Evolutionary conservation across 1,284 basidiomycete genomes (phyloP).

Genomic region (Lignosus rhinocerotis): DNA sequence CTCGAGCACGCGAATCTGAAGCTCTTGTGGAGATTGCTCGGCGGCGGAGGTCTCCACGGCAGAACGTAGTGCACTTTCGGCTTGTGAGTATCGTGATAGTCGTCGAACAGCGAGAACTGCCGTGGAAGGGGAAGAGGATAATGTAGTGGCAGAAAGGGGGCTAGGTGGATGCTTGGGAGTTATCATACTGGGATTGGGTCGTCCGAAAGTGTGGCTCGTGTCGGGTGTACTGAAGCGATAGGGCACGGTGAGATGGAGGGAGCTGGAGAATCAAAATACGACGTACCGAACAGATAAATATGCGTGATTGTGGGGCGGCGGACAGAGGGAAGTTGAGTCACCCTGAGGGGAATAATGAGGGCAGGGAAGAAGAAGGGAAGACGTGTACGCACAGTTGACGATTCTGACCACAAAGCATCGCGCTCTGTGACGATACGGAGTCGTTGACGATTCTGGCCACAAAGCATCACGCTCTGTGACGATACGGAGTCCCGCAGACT

Average conservation of each 20-base stretch:
- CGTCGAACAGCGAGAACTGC: constrained; percentile 14
- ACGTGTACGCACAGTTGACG: constrained; percentile 1
- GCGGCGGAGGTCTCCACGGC: constrained; percentile 32
- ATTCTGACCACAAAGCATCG: constrained; percentile 7
- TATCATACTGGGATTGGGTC: constrained; percentile 27
- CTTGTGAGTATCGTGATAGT: constrained; percentile 39
- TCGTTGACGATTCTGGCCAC: constrained; percentile 2
- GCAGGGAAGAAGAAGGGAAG: not conserved
- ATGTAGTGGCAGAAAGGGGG: not conserved
- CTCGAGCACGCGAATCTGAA: constrained; percentile 48
- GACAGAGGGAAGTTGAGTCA: constrained; percentile 1
- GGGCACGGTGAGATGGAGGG: not conserved
- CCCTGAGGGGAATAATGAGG: constrained; percentile 4
- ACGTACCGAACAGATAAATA: constrained; percentile 16
- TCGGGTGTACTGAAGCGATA: constrained; percentile 24
- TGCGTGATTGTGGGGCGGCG: constrained; percentile 8
- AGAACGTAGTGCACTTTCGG: constrained; percentile 39
- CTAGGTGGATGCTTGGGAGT: constrained; percentile 7
- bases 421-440: constrained; percentile 22
- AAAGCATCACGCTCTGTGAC: constrained; percentile 17
- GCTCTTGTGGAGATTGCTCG: constrained; percentile 39
- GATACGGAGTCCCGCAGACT: constrained; percentile 21
- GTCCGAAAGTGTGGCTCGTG: constrained; percentile 31
- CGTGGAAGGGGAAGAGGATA: constrained; percentile 5
- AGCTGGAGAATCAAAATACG: not conserved